Conservation (phyloP, 1,284 basidiomycete genomes). For the Boletus sp. region DNA sequence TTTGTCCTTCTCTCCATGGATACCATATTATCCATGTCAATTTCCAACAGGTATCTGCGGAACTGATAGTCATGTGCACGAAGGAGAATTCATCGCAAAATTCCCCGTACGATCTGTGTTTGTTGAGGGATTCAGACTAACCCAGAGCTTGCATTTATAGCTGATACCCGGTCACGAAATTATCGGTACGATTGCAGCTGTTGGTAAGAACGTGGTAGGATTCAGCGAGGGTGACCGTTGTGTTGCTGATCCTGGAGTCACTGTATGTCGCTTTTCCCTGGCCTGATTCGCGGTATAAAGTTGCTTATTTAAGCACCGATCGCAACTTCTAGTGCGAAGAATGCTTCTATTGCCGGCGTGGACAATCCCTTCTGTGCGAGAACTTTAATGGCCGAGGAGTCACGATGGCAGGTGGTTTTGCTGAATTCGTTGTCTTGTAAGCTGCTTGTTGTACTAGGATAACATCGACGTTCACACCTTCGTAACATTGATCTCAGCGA, state of each 20-base stretch:
- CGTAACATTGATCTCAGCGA: slow-evolving; percentile 35
- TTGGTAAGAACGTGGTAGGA: slow-evolving; percentile 66
- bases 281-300: background rate
- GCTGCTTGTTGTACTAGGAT: slow-evolving; percentile 23
- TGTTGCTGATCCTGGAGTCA: slow-evolving; percentile 64
- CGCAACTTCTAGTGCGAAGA: slow-evolving; percentile 54
- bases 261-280: slow-evolving; percentile 36
- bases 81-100: slow-evolving; percentile 71
- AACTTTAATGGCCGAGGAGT: slow-evolving; percentile 74
- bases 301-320: background rate
- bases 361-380: slow-evolving; percentile 68
- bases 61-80: slow-evolving; percentile 71
- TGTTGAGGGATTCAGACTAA: background rate
- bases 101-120: slow-evolving; percentile 49
- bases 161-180: slow-evolving; percentile 82
- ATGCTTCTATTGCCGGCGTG: slow-evolving; percentile 81
- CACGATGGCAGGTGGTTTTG: slow-evolving; percentile 73
- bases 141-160: slow-evolving; percentile 31
- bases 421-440: slow-evolving; percentile 76
- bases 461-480: background rate
- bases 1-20: slow-evolving; percentile 20
- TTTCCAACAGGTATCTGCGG: slow-evolving; percentile 55
- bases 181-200: slow-evolving; percentile 60
- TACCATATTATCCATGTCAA: background rate
- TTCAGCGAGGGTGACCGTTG: slow-evolving; percentile 70